Base-by-base conservation (phyloP, 805 yeast species). In the Cyberlindnera xylosilytica region DNA sequence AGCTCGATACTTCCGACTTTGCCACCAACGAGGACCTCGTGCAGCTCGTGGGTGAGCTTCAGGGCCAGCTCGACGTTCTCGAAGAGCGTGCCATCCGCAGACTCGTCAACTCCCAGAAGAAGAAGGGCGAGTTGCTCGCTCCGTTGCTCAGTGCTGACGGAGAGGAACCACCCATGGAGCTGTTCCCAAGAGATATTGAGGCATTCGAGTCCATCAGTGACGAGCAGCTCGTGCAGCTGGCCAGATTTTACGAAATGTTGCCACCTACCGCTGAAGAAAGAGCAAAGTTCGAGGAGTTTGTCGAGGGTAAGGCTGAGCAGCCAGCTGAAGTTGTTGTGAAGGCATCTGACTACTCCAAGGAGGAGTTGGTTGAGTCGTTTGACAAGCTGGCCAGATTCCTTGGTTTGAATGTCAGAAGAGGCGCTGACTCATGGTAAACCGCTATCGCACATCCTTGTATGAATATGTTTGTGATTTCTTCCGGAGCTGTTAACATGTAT, bases 21-120 rank as follows among this genome's bases (percentile, higher is more conserved):
- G 87, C 81, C 28, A 79, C 91, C 4, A 83, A 87, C 51, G 95
- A 86, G 44, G 98, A 91, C 57, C 66, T 90, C 11, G 85, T 85
- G 4, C 91, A 87, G 58, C 69, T 90, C 35, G 97, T 89, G 12
- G 87, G 87, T 10, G 98, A 90, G 62, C 66, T 90, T 42, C 97
- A 90, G 63, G 86, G 87, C 8, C 97, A 90, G 64, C 71, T 90
- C 56, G 90, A 86, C 40, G 68, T 74, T 19, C 60, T 85, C 26
- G 98, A 90, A 58, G 87, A 86, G 51, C 74, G 95, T 52, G 76
- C 84, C 15, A 74, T 86, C 34, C 73, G 85, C 50, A 73, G 98
- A 61, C 67, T 81, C 4, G 74, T 77, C 49, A 89, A 89, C 58
- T 68, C 85, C 1, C 70, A 72, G 20, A 68, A 79, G 42, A 52